These are phyloP conservation scores for Ophiostoma himal-ulmi DNA, from an alignment of 2,329 filamentous ascomycete species.

Conservation along the genomic window DNA sequence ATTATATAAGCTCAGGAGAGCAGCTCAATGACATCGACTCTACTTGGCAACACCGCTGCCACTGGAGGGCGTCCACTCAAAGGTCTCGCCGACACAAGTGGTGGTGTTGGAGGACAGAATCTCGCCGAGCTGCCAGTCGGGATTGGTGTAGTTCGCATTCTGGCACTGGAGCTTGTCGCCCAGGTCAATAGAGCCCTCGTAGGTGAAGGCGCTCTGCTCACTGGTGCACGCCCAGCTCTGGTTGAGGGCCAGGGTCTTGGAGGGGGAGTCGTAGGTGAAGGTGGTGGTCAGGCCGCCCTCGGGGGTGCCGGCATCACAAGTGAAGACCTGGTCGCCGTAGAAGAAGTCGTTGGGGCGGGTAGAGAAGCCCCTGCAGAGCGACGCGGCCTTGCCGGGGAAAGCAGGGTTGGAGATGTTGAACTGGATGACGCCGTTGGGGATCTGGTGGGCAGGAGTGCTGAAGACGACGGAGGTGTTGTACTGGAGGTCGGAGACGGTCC, in stretches of 20 bases:
- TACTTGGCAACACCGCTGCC: background rate
- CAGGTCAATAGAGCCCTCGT: slow-evolving; percentile 33
- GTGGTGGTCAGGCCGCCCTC: slow-evolving; percentile 31
- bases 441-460: slow-evolving; percentile 48
- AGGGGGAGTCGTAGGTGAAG: slow-evolving; percentile 41
- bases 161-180: slow-evolving; percentile 33
- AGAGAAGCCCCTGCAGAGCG: slow-evolving; percentile 39
- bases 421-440: slow-evolving; percentile 42
- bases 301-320: slow-evolving; percentile 34
- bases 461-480: slow-evolving; percentile 47
- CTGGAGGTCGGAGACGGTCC: slow-evolving; percentile 42
- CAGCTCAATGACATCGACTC: background rate
- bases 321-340: slow-evolving; percentile 43
- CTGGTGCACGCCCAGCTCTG: slow-evolving; percentile 47
- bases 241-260: slow-evolving; percentile 38
- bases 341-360: slow-evolving; percentile 44
- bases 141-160: slow-evolving; percentile 34
- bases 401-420: slow-evolving; percentile 48
- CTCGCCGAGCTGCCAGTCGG: slow-evolving; percentile 37
- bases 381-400: slow-evolving; percentile 32
- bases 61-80: background rate
- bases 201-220: slow-evolving; percentile 35
- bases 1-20: background rate
- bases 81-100: slow-evolving; percentile 28
- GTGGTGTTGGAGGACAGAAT: slow-evolving; percentile 37